Percentiles rank a stretch among this genome's conserved stretches.
Evolutionary conservation across 2,329 filamentous ascomycete species (phyloP).

Genomic region (Fusarium poae): DNA sequence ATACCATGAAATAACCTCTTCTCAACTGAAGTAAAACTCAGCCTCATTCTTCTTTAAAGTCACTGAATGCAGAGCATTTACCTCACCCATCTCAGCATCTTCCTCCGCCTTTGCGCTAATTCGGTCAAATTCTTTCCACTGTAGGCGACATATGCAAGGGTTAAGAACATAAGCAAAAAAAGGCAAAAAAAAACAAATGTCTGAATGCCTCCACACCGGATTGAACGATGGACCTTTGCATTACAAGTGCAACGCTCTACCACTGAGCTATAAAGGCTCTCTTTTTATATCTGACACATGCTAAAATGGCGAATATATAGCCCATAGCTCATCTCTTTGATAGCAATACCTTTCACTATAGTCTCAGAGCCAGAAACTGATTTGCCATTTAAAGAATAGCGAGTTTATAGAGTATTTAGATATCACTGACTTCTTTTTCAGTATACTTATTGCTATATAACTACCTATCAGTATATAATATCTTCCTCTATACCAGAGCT

Average conservation of each 20-base stretch:
- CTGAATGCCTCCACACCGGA: conserved; percentile 27
- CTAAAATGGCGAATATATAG: accelerated
- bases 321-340: no score
- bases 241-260: conserved; percentile 37
- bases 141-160: background rate
- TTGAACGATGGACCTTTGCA: conserved; percentile 37
- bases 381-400: no score
- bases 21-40: no score
- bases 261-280: conserved; percentile 32
- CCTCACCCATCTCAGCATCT: background rate
- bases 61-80: no score
- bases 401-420: no score
- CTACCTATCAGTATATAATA: no score
- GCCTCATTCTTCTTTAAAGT: no score
- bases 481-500: no score
- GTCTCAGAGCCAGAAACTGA: no score
- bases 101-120: background rate
- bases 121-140: accelerated
- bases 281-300: background rate
- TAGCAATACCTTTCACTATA: accelerated
- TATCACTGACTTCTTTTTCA: no score
- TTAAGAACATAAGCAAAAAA: background rate
- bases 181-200: background rate
- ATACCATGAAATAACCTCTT: accelerated
- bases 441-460: no score